Evolutionary conservation across 805 yeast species (phyloP).

Genomic region (Priceomyces melissophilus): DNA sequence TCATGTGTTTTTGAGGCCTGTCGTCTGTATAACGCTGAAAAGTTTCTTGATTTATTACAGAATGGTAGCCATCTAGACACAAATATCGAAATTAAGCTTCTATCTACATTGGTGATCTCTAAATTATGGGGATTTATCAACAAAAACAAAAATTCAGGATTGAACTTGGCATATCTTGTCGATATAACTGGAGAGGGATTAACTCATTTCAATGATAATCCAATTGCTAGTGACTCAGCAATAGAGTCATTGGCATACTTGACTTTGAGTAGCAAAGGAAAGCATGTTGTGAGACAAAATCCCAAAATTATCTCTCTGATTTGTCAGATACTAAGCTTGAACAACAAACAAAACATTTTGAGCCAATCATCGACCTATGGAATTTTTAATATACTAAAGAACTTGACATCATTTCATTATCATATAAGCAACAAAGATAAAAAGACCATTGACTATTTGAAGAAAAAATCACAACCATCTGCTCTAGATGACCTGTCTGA

Average conservation of each 20-base stretch:
- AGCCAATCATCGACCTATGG: slow-evolving; percentile 36
- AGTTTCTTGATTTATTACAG: slow-evolving; percentile 41
- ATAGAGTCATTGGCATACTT: slow-evolving; percentile 52
- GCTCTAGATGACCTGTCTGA: slow-evolving; percentile 9
- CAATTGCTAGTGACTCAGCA: slow-evolving; percentile 12
- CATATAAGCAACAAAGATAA: slow-evolving; percentile 23
- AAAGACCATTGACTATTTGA: slow-evolving; percentile 33
- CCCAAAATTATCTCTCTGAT: slow-evolving; percentile 24
- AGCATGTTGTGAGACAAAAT: slow-evolving; percentile 33
- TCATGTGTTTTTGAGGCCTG: slow-evolving; percentile 51
- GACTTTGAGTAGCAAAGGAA: slow-evolving; percentile 33
- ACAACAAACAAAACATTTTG: not conserved
- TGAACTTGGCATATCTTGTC: slow-evolving; percentile 9
- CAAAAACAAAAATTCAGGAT: slow-evolving; percentile 16
- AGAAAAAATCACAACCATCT: slow-evolving; percentile 30
- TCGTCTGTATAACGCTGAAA: slow-evolving; percentile 44
- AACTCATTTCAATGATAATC: slow-evolving; percentile 3
- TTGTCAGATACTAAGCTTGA: slow-evolving; percentile 6
- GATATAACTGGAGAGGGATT: slow-evolving; percentile 9
- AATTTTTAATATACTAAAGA: slow-evolving; percentile 36
- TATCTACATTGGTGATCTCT: slow-evolving; percentile 46
- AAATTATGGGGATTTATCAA: slow-evolving; percentile 56
- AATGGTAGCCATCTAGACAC: slow-evolving; percentile 23
- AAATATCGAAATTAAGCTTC: slow-evolving; percentile 19
- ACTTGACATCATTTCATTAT: slow-evolving; percentile 34